Base-by-base conservation (phyloP, 306 rosid genomes). In the Quercus ilex region DNA sequence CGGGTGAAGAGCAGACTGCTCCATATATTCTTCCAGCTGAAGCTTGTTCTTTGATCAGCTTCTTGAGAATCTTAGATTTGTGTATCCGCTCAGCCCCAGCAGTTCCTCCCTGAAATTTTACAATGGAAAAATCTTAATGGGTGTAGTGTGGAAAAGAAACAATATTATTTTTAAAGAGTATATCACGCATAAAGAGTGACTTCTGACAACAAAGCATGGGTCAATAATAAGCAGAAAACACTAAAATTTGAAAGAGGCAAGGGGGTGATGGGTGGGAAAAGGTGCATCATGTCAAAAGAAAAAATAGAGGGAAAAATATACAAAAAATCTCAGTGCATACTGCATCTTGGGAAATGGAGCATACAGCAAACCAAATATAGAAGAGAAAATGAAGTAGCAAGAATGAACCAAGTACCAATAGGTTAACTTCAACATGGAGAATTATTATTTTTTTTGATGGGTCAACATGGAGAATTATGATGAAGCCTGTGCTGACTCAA, bases 41-140 rank as follows among this genome's bases (percentile, higher is more conserved):
- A 80, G 79, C 83, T 83, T 94, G 97, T 80, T 90, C 93, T 85
- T 86, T 94, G 35, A 94, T 97, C 78, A 94, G 88, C 49, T 87
- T 92, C 86, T 89, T 92, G 60, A 94, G 86, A 83, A 91, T 84
- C 82, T 75, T 90, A 28, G 97, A 92, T 86, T 89, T 92, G 89
- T 68, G 83, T 55, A 94, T 84, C 88, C 84, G 88, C 87, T 85
- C 86, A 55, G 78, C 77, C 12, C 89, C 95, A 51, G 82, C 83
- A 69, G 78, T 84, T 82, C 95, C 99, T 80, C 97, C 97, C 99
- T 94, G 79, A 78, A 71, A 77, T 51, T 75, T 73, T 55, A 80
- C 30, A 67, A 59, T 13, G 71, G 64, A 67, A 60, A 31, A 8
- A 13, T 35, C 33, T 64, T 14, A 15, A 28, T 21, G 70, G 46